Evolutionary conservation across 2,329 filamentous ascomycete genomes (phyloP).

Genomic region (Corinectria fuckeliana): DNA sequence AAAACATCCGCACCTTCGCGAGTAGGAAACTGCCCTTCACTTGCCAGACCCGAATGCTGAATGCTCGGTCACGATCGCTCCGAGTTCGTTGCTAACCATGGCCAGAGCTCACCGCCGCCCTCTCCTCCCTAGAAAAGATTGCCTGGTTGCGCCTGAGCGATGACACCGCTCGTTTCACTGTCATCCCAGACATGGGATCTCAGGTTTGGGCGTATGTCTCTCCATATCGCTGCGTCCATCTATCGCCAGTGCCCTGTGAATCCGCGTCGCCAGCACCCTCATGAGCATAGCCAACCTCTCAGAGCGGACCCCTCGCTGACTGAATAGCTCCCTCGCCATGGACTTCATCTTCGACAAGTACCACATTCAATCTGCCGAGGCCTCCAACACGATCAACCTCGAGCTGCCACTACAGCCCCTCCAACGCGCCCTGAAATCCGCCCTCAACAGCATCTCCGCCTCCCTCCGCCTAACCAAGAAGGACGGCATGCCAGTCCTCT

Average conservation of each 20-base stretch:
- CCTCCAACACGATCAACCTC: slow-evolving; percentile 90
- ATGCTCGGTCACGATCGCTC: too few relatives aligned
- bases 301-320: slow-evolving; percentile 11
- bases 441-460: slow-evolving; percentile 79
- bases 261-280: neutral
- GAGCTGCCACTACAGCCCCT: slow-evolving; percentile 90
- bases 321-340: slow-evolving; percentile 62
- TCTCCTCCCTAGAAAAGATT: slow-evolving; percentile 76
- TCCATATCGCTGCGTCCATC: neutral
- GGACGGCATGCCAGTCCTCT: slow-evolving; percentile 83
- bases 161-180: slow-evolving; percentile 88
- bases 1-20: slow-evolving; percentile 70
- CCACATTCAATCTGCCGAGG: slow-evolving; percentile 82
- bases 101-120: slow-evolving; percentile 68
- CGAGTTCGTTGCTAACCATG: slow-evolving; percentile 9
- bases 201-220: slow-evolving; percentile 88
- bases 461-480: slow-evolving; percentile 93
- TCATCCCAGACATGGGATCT: slow-evolving; percentile 91
- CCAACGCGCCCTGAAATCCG: slow-evolving; percentile 90
- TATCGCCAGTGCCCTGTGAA: neutral
- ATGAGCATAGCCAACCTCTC: neutral
- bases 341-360: slow-evolving; percentile 90
- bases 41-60: neutral
- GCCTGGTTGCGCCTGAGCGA: slow-evolving; percentile 91
- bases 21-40: slow-evolving; percentile 51